Conservation (phyloP, 371 early-diverging fungal species). For the Smittium mucronatum region DNA sequence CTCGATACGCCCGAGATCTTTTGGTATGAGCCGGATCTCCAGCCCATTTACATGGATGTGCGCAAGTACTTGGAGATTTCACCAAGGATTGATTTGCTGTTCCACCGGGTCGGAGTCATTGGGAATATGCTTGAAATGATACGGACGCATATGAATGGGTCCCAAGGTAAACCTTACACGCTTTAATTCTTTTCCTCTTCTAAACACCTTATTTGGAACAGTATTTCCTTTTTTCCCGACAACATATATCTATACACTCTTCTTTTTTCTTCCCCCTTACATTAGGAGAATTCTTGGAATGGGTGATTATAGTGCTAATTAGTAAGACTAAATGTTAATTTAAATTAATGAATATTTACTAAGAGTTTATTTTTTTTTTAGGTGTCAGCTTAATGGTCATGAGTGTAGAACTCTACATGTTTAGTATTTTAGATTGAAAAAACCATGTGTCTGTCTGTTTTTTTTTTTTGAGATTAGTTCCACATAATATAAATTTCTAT, state of each 20-base stretch:
- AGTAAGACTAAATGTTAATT: constrained; percentile 30
- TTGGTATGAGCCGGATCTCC: constrained; percentile 70
- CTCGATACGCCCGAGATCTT: constrained; percentile 80
- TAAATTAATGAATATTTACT: neutral
- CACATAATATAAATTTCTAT: too few species aligned
- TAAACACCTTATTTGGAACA: neutral
- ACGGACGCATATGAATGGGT: constrained; percentile 46
- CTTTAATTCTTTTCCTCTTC: neutral
- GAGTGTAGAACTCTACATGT: neutral
- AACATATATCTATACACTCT: neutral
- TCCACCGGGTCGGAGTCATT: constrained; percentile 65
- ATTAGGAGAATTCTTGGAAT: constrained; percentile 53
- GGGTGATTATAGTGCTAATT: constrained; percentile 73
- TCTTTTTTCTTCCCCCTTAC: neutral
- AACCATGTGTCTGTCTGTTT: too few species aligned
- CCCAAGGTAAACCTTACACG: constrained; percentile 21
- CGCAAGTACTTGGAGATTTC: constrained; percentile 71
- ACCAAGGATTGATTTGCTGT: constrained; percentile 69
- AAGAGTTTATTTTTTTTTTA: neutral
- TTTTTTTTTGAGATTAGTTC: too few species aligned
- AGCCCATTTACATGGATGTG: constrained; percentile 58
- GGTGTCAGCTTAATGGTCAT: neutral
- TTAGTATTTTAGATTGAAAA: neutral
- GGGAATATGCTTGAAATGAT: constrained; percentile 73
- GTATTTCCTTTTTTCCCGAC: neutral